Conservation (phyloP, 2,329 filamentous ascomycete species). For the Emergomyces africanus region DNA sequence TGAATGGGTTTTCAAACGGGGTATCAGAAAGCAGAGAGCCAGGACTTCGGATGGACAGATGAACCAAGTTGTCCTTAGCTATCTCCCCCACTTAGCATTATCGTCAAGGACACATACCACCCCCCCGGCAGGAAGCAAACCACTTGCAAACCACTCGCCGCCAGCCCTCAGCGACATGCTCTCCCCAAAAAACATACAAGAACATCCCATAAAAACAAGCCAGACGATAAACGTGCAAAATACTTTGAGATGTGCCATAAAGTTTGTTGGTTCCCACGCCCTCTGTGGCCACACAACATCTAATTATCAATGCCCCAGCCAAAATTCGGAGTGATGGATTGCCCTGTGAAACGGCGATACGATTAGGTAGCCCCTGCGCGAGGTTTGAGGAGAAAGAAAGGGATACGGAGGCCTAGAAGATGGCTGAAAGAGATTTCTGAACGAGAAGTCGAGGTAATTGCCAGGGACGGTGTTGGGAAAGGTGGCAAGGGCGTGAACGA, state of each 20-base stretch:
- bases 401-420: no score
- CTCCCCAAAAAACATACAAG: neutral
- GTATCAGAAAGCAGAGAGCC: no score
- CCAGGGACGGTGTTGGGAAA: neutral
- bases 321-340: neutral
- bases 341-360: neutral
- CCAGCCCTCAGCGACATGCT: neutral
- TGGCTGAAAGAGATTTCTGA: no score
- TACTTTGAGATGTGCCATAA: constrained; percentile 13
- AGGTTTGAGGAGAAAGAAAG: neutral
- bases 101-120: neutral
- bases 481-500: neutral
- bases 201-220: neutral
- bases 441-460: neutral
- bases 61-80: no score
- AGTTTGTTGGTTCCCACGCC: constrained; percentile 15
- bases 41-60: no score
- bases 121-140: no score
- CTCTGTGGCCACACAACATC: constrained; percentile 12
- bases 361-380: neutral
- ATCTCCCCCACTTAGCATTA: neutral
- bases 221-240: neutral
- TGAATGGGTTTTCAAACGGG: no score
- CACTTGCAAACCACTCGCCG: neutral
- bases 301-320: neutral